Percentiles rank a stretch among this genome's conserved stretches.
phyloP scores from a whole-genome alignment of 2,329 filamentous ascomycete species.

The Colletotrichum karsti region DNA sequence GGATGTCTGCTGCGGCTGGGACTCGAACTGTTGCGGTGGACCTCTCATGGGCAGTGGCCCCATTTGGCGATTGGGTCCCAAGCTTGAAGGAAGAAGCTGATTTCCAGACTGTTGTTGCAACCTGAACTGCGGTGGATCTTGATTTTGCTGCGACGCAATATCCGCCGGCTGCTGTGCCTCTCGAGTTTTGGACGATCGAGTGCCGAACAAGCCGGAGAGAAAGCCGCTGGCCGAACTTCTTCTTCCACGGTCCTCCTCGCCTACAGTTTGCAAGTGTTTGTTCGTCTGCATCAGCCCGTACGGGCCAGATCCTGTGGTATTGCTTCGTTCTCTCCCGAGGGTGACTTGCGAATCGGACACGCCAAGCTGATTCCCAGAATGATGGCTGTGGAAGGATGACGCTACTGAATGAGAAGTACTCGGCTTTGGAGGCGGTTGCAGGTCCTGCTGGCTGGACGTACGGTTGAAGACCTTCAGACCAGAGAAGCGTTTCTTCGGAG shows the following conservation, averaged over 20 bases:
- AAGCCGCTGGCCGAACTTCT: slow-evolving; percentile 32
- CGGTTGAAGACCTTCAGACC: slow-evolving; percentile 41
- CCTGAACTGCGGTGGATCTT: neutral
- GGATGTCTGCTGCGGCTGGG: slow-evolving; percentile 8
- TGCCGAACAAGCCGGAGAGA: slow-evolving; percentile 33
- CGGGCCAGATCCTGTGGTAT: slow-evolving; percentile 30
- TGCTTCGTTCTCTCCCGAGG: slow-evolving; percentile 30
- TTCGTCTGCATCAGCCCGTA: neutral
- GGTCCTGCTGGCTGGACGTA: slow-evolving; percentile 30
- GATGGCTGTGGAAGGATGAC: slow-evolving; percentile 32
- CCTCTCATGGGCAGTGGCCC: neutral
- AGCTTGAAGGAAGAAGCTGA: neutral
- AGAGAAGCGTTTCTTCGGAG: slow-evolving; percentile 56
- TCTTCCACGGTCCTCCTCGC: slow-evolving; percentile 33
- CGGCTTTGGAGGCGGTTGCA: slow-evolving; percentile 24
- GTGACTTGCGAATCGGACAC: slow-evolving; percentile 5
- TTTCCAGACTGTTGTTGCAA: neutral
- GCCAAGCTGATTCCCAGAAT: slow-evolving; percentile 15
- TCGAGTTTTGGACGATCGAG: slow-evolving; percentile 30
- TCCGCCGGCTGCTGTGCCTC: slow-evolving; percentile 27
- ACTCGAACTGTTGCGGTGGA: neutral
- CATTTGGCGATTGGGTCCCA: neutral
- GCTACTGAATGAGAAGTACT: slow-evolving; percentile 32
- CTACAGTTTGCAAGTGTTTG: neutral
- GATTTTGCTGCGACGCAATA: neutral